Evolutionary conservation across 345 rosid species (phyloP), one percentile per base, ranked within the genome.

Genomic region (Streptanthus diversifolius): DNA sequence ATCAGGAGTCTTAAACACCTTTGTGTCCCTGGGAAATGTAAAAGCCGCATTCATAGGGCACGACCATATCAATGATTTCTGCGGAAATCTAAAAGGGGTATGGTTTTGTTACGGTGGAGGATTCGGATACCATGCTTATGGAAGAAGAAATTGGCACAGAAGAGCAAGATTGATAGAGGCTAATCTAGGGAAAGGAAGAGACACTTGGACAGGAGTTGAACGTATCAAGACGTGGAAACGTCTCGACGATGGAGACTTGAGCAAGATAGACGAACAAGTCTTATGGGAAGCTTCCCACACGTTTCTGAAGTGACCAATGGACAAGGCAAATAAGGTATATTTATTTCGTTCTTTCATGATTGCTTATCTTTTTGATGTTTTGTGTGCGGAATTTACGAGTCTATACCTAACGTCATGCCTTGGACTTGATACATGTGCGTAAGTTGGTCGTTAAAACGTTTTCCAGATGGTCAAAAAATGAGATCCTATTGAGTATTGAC

Each of bases 21-120:
- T 88, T n/a, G 71, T 86, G 55, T 87, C 95, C 10, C 83, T 84
- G 84, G 90, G 89, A 66, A 88, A 86, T 78, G 83, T 93, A 77
- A 93, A 87, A 83, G 98, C 96, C 36, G 90, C 81, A 35, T 90
- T 93, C 53, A 65, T 90, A 39, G 98, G 97, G 15, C 97, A 93
- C 68, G 98, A 93, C 74, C 98, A 93, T 82, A 77, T 36, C 10
- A 90, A 93, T 48, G 97, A 93, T 76, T 90, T 90, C 49, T 93
- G 98, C 52, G 98, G 98, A 64, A 82, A 83, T 56, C 65, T 90
- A 52, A 74, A 83, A 22, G 92, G 93, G 27, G 67, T 93, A 69
- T 89, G 97, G 97, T 86, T 90, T 75, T 93, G 98, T 79, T 89
- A 93, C 9, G 96, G 98, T 21, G 97, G 98, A 78, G 98, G 98